Conservation (phyloP, 2,329 filamentous ascomycete species). For the Pyrenophora graminea region DNA sequence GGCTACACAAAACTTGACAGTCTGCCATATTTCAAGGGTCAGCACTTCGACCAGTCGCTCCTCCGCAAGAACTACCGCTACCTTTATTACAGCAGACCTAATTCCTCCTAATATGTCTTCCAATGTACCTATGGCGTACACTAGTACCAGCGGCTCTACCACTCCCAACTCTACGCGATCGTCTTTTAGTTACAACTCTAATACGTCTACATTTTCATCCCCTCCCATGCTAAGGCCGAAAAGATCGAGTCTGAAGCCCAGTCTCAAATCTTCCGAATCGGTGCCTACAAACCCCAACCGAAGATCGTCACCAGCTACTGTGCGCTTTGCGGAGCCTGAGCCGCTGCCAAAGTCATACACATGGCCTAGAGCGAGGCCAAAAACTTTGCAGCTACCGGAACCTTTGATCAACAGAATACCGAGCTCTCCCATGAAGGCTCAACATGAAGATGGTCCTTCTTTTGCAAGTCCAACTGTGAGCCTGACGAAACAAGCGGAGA, state of each 20-base stretch:
- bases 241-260: slow-evolving; percentile 29
- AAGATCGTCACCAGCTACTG: slow-evolving; percentile 26
- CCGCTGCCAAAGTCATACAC: slow-evolving; percentile 11
- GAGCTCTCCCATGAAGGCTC: slow-evolving; percentile 8
- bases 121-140: slow-evolving; percentile 10
- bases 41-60: slow-evolving; percentile 11
- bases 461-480: slow-evolving; percentile 7
- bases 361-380: slow-evolving; percentile 5
- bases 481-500: slow-evolving; percentile 12
- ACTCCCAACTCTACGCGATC: slow-evolving; percentile 26
- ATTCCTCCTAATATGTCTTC: slow-evolving; percentile 10
- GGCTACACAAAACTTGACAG: slow-evolving; percentile 20
- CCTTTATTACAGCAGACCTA: background rate
- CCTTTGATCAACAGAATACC: slow-evolving; percentile 11
- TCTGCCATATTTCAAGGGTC: slow-evolving; percentile 2
- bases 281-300: slow-evolving; percentile 12
- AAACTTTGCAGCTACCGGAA: slow-evolving; percentile 4
- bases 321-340: slow-evolving; percentile 32
- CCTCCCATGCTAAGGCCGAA: slow-evolving; percentile 8
- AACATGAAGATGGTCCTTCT: slow-evolving; percentile 8
- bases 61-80: background rate
- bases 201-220: slow-evolving; percentile 21
- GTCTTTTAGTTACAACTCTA: slow-evolving; percentile 20
- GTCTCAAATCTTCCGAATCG: slow-evolving; percentile 25
- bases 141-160: slow-evolving; percentile 20